Conservation (phyloP, 2,329 filamentous ascomycete genomes). For the Talaromyces piceae region DNA sequence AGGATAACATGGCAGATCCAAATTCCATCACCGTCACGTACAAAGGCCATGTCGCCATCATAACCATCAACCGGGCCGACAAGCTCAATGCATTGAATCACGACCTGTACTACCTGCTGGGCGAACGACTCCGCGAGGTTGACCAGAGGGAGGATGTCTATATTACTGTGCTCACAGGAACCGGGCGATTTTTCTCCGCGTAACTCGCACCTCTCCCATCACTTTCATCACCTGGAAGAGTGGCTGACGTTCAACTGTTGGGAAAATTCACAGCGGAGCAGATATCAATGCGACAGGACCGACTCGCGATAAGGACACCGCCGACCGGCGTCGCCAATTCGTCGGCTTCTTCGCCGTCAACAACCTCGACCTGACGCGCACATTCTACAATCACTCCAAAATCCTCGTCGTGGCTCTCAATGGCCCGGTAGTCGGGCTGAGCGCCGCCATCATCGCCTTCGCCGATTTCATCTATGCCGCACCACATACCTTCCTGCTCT, state of each 20-base stretch:
- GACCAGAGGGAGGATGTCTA: slow-evolving; percentile 71
- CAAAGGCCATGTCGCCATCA: slow-evolving; percentile 64
- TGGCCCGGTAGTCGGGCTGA: slow-evolving; percentile 81
- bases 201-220: slow-evolving; percentile 35
- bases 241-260: slow-evolving; percentile 1
- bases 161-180: slow-evolving; percentile 77
- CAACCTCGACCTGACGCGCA: slow-evolving; percentile 83
- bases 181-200: slow-evolving; percentile 80
- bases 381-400: slow-evolving; percentile 90
- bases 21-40: slow-evolving; percentile 54
- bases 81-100: slow-evolving; percentile 80
- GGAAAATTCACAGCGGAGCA: slow-evolving; percentile 6
- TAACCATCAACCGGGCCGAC: slow-evolving; percentile 75
- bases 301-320: slow-evolving; percentile 13
- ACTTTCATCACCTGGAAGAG: neutral
- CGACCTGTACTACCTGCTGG: slow-evolving; percentile 69
- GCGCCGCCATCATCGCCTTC: slow-evolving; percentile 72
- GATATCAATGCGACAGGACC: slow-evolving; percentile 18
- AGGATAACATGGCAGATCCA: slow-evolving; percentile 18
- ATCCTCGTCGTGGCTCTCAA: slow-evolving; percentile 88
- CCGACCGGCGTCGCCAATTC: slow-evolving; percentile 47
- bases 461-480: slow-evolving; percentile 89
- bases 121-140: slow-evolving; percentile 66
- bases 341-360: slow-evolving; percentile 67
- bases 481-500: slow-evolving; percentile 76